phyloP scores from a whole-genome alignment of 1,139 yeast genomes.

The Kodamaea sp. region DNA sequence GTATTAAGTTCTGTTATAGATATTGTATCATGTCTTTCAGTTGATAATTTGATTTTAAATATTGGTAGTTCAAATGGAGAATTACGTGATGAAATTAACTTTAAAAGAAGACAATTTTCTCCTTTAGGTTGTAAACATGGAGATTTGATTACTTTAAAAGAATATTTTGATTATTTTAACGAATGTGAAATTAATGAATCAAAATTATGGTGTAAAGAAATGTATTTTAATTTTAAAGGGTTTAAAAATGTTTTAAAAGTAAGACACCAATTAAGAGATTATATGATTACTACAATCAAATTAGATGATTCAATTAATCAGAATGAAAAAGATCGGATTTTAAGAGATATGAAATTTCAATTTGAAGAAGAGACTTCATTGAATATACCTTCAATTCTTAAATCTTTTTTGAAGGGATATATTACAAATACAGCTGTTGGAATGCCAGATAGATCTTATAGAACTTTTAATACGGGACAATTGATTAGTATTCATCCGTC shows the following conservation, averaged over 20 bases:
- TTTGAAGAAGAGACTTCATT: slow-evolving; percentile 25
- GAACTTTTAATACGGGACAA: slow-evolving; percentile 79
- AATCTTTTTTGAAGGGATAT: slow-evolving; percentile 78
- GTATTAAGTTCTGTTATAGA: slow-evolving; percentile 71
- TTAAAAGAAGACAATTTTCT: slow-evolving; percentile 57
- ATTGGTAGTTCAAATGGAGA: slow-evolving; percentile 64
- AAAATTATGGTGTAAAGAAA: slow-evolving; percentile 78
- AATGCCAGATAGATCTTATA: slow-evolving; percentile 88
- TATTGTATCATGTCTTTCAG: slow-evolving; percentile 88
- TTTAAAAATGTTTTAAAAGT: slow-evolving; percentile 75
- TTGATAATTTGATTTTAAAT: slow-evolving; percentile 78
- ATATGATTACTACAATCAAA: slow-evolving; percentile 52
- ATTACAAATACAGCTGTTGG: slow-evolving; percentile 88
- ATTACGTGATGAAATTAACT: slow-evolving; percentile 73
- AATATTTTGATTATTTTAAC: slow-evolving; percentile 61
- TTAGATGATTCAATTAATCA: slow-evolving; percentile 34
- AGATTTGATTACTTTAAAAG: slow-evolving; percentile 80
- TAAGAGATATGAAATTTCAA: slow-evolving; percentile 27
- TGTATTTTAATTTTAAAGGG: slow-evolving; percentile 74
- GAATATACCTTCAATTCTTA: slow-evolving; percentile 60
- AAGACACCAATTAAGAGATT: slow-evolving; percentile 69
- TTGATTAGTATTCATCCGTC: slow-evolving; percentile 89
- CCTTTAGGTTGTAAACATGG: slow-evolving; percentile 71
- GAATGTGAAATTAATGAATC: slow-evolving; percentile 51
- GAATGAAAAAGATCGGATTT: slow-evolving; percentile 26